Evolutionary conservation across 805 yeast species (phyloP), one percentile per base, ranked within the genome.

Genomic region (Cephaloascus albidus): DNA sequence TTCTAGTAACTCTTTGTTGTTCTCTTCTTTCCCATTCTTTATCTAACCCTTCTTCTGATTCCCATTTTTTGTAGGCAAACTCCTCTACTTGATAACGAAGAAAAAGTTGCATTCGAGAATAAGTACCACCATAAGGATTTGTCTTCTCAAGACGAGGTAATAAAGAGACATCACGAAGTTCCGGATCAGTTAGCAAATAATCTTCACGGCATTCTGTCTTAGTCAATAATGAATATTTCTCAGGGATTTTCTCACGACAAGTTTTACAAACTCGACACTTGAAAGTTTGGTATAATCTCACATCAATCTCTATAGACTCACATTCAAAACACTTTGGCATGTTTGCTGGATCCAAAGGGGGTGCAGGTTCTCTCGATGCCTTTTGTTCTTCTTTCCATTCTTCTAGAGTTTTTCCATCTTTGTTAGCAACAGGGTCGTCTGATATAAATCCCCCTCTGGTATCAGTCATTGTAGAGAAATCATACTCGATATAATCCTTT

Each of bases 161-260:
- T 18, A 89, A 59, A 2, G 57, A 65, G 4, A 59, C 60, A 55
- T 93, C 98, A 38, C 75, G 71, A 34, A 93, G 68, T 55, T 93
- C 98, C 1, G 97, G 93, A 37, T 93, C 98, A 0, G 99, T 93
- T 20, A 93, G 58, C 33, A 93, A 72, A 56, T 93, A 93, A 61
- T 93, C 99, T 49, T 85, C 90, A 33, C 79, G 75, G 57, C 96
- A 88, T 60, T 93, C 99, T 0, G 99, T 93, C 60, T 93, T 93
- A 5, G 99, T 93, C 38, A 93, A 61, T 17, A 93, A 59, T 0
- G 97, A 76, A 56, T 90, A 93, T 52, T 93, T 93, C 32, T 93
- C 96, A 0, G 96, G 96, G 18, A 62, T 60, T 42, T 70, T 69
- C 49, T 76, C 76, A 27, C 76, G 78, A 58, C 98, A 93, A 38